Evolutionary conservation across 2,329 filamentous ascomycete species (phyloP).

Genomic region (Cladosporium cucumerinum): DNA sequence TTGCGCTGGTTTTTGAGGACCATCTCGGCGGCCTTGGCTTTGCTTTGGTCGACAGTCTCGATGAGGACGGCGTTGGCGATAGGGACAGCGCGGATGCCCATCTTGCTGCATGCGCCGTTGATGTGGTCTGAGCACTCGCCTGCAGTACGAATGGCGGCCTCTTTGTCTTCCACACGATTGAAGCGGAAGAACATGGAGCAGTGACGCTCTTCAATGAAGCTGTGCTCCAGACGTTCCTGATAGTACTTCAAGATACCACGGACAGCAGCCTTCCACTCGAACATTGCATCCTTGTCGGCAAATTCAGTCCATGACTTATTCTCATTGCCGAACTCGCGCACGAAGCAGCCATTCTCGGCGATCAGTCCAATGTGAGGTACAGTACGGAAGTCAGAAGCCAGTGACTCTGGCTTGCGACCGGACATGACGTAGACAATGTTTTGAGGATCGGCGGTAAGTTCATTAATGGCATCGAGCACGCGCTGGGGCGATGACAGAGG

Average conservation of each 20-base stretch:
- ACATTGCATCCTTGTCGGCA: conserved; percentile 66
- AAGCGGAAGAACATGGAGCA: conserved; percentile 92
- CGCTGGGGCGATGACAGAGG: conserved; percentile 83
- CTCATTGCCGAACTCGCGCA: conserved; percentile 62
- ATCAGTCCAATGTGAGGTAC: conserved; percentile 84
- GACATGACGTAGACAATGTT: conserved; percentile 96
- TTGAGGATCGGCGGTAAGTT: conserved; percentile 72
- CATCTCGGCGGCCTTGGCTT: conserved; percentile 74
- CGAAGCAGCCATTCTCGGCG: conserved; percentile 90
- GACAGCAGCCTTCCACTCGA: conserved; percentile 79
- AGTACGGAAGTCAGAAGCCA: conserved; percentile 79
- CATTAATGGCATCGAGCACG: conserved; percentile 76
- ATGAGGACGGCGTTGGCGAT: conserved; percentile 75
- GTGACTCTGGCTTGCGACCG: conserved; percentile 78
- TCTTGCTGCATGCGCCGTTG: conserved; percentile 84
- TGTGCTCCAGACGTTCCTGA: conserved; percentile 81
- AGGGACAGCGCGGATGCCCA: conserved; percentile 79
- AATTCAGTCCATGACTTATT: conserved; percentile 68
- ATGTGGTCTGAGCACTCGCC: conserved; percentile 91
- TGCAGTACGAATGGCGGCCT: conserved; percentile 72
- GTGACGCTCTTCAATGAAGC: conserved; percentile 84
- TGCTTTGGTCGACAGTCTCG: conserved; percentile 82
- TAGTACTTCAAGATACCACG: conserved; percentile 83
- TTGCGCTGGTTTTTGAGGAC: conserved; percentile 52
- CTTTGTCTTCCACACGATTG: conserved; percentile 73